These are phyloP conservation scores for Arthromyces matolae DNA, from an alignment of 768 basidiomycete species.

Conservation along the genomic window DNA sequence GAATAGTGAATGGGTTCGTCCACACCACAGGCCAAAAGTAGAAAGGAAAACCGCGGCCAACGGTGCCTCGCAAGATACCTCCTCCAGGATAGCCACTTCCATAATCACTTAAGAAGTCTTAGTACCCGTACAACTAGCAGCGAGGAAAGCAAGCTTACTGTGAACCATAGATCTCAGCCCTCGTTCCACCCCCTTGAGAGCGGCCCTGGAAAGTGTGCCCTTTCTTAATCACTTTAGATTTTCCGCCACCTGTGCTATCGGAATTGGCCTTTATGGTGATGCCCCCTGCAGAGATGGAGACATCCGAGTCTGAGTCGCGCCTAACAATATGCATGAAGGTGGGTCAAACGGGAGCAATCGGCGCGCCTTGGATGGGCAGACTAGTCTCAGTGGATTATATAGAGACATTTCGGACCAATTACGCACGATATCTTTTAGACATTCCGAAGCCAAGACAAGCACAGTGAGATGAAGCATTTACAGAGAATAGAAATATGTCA, in stretches of 20 bases:
- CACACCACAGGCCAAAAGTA: constrained; percentile 14
- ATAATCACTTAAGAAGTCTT: constrained; percentile 2
- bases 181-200: constrained; percentile 6
- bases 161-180: constrained; percentile 7
- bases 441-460: too few species aligned
- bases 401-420: background rate
- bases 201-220: constrained; percentile 9
- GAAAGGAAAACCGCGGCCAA: constrained; percentile 11
- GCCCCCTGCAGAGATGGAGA: constrained; percentile 1
- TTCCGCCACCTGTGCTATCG: constrained; percentile 7
- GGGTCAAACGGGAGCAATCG: background rate
- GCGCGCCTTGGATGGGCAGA: background rate
- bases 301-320: background rate
- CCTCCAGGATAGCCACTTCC: constrained; percentile 12
- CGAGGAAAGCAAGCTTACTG: background rate
- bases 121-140: background rate
- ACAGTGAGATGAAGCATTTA: background rate
- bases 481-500: too few species aligned
- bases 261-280: background rate
- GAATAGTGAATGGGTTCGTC: background rate
- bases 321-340: background rate
- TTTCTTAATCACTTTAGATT: background rate
- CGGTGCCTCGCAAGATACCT: constrained; percentile 2
- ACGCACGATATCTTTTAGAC: background rate
- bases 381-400: constrained; percentile 7